Evolutionary conservation across 345 rosid species (phyloP).

Genomic region (Kandelia obovata): DNA sequence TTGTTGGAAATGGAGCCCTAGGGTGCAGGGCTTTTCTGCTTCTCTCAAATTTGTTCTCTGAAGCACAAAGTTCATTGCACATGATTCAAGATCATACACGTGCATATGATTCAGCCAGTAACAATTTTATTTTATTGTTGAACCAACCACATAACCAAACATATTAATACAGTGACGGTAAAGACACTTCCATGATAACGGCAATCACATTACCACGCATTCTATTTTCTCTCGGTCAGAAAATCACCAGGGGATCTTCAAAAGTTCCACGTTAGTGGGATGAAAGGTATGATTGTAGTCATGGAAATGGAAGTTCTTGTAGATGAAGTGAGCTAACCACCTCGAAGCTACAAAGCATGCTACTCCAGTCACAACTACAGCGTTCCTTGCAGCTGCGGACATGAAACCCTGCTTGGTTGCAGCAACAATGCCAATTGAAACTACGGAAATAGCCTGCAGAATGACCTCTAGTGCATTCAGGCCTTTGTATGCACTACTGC

Average conservation of each 20-base stretch:
- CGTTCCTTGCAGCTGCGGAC: constrained; percentile 41
- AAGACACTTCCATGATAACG: too few species aligned
- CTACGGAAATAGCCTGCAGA: constrained; percentile 53
- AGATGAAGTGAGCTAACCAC: constrained; percentile 72
- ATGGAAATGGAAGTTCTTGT: constrained; percentile 70
- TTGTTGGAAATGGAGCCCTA: constrained; percentile 14
- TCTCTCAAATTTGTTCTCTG: constrained; percentile 17
- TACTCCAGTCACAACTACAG: constrained; percentile 45
- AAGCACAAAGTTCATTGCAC: constrained; percentile 27
- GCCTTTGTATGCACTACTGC: constrained; percentile 56
- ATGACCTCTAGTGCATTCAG: constrained; percentile 55
- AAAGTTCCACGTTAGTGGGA: too few species aligned
- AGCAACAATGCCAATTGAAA: constrained; percentile 52
- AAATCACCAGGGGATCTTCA: too few species aligned
- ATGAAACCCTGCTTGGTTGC: constrained; percentile 41
- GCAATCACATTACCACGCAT: too few species aligned
- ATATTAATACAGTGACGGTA: too few species aligned
- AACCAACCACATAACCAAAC: too few species aligned
- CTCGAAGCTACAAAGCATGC: constrained; percentile 68
- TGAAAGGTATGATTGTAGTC: constrained; percentile 76
- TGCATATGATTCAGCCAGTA: too few species aligned
- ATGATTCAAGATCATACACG: too few species aligned
- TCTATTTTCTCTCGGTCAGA: too few species aligned
- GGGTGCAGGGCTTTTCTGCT: constrained; percentile 13
- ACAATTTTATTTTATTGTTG: too few species aligned